These are phyloP conservation scores for Phragmites australis DNA, from an alignment of 176 grass and related monocot species.

Conservation along the genomic window DNA sequence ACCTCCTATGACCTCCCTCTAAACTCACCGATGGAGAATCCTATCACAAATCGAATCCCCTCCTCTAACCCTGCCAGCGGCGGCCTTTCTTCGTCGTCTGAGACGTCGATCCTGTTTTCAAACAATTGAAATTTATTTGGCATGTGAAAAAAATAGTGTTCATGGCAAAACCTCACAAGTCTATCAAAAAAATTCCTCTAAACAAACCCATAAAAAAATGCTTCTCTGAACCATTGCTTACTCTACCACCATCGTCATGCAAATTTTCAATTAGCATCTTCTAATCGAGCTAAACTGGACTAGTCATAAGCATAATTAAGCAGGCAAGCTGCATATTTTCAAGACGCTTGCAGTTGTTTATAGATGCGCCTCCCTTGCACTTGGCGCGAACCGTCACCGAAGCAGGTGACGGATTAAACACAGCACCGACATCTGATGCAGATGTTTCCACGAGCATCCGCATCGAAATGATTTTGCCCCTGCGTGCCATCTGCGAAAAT, in stretches of 20 bases:
- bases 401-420: constrained; percentile 37
- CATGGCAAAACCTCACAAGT: no score
- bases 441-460: constrained; percentile 52
- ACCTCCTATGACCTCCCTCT: no score
- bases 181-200: no score
- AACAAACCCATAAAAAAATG: no score
- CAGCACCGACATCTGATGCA: constrained; percentile 49
- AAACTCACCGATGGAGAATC: no score
- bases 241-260: background rate
- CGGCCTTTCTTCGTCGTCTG: no score
- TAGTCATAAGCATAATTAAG: background rate
- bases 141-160: no score
- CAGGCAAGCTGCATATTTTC: constrained; percentile 23
- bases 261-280: background rate
- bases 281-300: background rate
- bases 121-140: no score
- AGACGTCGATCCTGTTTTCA: no score
- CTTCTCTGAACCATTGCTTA: background rate
- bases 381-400: constrained; percentile 23
- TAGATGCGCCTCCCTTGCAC: constrained; percentile 10
- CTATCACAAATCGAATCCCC: no score
- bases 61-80: no score
- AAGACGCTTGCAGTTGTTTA: constrained; percentile 33
- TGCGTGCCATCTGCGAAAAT: background rate
- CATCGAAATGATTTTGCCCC: constrained; percentile 47